These are phyloP conservation scores for Blastobotrys robertii DNA, from an alignment of 805 yeast genomes.

Conservation along the genomic window DNA sequence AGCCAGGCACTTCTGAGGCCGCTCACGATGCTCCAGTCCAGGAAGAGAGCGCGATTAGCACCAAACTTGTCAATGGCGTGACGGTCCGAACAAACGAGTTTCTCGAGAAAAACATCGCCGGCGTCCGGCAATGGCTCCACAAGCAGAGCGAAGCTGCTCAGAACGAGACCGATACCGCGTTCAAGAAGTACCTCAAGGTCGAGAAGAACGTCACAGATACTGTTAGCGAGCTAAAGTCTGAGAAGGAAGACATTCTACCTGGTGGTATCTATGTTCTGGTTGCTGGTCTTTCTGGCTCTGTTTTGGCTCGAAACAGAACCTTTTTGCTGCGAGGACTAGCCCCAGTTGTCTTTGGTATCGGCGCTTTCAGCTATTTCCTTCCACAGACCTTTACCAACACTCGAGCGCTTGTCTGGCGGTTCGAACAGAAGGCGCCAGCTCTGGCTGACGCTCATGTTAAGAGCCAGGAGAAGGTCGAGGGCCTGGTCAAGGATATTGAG, in stretches of 20 bases:
- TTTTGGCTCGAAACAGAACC: conserved; percentile 59
- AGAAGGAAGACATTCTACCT: conserved; percentile 61
- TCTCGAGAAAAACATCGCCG: conserved; percentile 40
- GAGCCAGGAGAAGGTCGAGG: conserved; percentile 37
- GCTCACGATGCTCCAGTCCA: conserved; percentile 8
- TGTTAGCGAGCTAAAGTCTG: conserved; percentile 52
- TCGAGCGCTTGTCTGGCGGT: conserved; percentile 43
- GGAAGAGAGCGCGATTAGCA: conserved; percentile 11
- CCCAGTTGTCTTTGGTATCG: conserved; percentile 53
- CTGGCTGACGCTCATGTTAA: conserved; percentile 53
- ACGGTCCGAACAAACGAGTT: conserved; percentile 42
- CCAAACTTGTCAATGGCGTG: conserved; percentile 42
- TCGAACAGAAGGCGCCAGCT: conserved; percentile 55
- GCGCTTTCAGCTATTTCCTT: conserved; percentile 57
- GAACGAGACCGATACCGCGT: conserved; percentile 36
- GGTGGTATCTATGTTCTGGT: conserved; percentile 58
- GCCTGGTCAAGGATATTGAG: conserved; percentile 36
- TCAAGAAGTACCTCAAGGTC: conserved; percentile 41
- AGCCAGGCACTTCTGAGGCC: conserved; percentile 22
- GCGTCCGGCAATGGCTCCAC: conserved; percentile 37
- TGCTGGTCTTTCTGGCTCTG: conserved; percentile 63
- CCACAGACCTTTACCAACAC: conserved; percentile 66
- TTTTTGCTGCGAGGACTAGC: conserved; percentile 41
- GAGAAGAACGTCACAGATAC: conserved; percentile 60
- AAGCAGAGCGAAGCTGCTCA: conserved; percentile 29